Percentiles rank a stretch among this genome's conserved stretches.
These are phyloP conservation scores for Gymnopus androsaceus DNA, from an alignment of 1,284 basidiomycete species.

Conservation along the genomic window DNA sequence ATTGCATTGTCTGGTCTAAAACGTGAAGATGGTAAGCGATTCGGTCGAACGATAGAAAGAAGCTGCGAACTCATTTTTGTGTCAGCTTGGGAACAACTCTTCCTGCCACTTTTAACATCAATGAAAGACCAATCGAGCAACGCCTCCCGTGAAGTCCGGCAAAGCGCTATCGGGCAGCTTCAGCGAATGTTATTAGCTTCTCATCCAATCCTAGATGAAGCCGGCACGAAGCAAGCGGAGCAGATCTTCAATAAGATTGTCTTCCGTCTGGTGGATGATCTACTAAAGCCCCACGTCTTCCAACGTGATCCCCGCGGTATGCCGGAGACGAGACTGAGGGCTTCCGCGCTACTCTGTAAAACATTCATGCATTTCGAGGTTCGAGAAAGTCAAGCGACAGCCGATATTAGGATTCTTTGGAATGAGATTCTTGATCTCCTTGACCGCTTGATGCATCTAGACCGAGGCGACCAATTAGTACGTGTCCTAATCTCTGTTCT, in stretches of 20 bases:
- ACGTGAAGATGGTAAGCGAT: conserved; percentile 49
- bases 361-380: conserved; percentile 93
- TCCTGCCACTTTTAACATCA: conserved; percentile 78
- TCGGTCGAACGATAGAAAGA: neutral
- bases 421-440: conserved; percentile 90
- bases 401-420: conserved; percentile 82
- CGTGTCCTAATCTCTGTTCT: conserved; percentile 33
- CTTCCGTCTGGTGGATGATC: conserved; percentile 91
- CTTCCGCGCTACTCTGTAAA: conserved; percentile 89
- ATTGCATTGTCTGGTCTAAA: conserved; percentile 48
- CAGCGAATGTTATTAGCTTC: conserved; percentile 88
- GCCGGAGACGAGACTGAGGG: conserved; percentile 86
- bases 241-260: conserved; percentile 89
- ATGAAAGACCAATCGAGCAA: conserved; percentile 87
- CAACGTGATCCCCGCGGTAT: conserved; percentile 83
- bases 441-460: conserved; percentile 86
- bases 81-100: conserved; percentile 82
- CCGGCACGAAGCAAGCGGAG: conserved; percentile 65
- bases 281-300: conserved; percentile 84
- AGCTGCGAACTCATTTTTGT: neutral
- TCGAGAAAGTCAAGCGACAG: conserved; percentile 64
- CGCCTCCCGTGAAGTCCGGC: conserved; percentile 82
- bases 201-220: conserved; percentile 61
- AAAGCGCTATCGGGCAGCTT: conserved; percentile 80
- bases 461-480: conserved; percentile 85